Evolutionary conservation across 495 filamentous ascomycete genomes (phyloP).

Genomic region (Penicillium tannophilum): DNA sequence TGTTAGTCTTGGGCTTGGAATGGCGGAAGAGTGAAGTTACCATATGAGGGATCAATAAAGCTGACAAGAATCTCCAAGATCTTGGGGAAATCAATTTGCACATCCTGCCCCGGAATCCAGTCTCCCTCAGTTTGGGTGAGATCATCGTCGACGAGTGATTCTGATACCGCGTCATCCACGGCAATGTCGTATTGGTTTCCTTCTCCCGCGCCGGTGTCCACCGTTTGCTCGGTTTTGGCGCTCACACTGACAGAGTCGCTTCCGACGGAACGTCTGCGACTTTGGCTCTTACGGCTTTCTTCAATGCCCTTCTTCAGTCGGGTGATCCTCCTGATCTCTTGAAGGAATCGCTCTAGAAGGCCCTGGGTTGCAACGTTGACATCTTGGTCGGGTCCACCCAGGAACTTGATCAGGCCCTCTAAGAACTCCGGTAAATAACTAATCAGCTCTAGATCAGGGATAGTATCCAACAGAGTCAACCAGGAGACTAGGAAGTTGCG

Average conservation of each 20-base stretch:
- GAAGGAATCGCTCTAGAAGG: conserved; percentile 88
- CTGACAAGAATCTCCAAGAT: conserved; percentile 91
- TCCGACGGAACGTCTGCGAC: conserved; percentile 64
- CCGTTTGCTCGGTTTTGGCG: conserved; percentile 49
- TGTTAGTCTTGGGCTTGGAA: conserved; percentile 11
- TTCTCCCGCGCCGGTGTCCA: conserved; percentile 28
- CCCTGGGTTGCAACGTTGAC: conserved; percentile 90
- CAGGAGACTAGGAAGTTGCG: conserved; percentile 94
- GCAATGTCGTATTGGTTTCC: conserved; percentile 47
- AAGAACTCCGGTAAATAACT: conserved; percentile 90
- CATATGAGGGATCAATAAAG: conserved; percentile 81
- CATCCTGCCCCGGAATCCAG: conserved; percentile 97
- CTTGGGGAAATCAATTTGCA: conserved; percentile 88
- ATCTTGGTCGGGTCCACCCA: conserved; percentile 88
- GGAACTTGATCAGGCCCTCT: conserved; percentile 85
- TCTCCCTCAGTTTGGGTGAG: conserved; percentile 74
- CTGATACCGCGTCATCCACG: conserved; percentile 61
- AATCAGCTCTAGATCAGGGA: conserved; percentile 95
- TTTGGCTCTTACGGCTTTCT: conserved; percentile 75
- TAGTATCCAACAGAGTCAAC: conserved; percentile 93
- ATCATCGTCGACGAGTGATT: conserved; percentile 61
- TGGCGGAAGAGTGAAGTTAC: conserved; percentile 40
- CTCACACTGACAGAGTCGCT: conserved; percentile 61
- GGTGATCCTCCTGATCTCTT: conserved; percentile 93
- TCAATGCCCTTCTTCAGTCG: conserved; percentile 88